phyloP scores from a whole-genome alignment of 345 rosid species.

The Populus euphratica region DNA sequence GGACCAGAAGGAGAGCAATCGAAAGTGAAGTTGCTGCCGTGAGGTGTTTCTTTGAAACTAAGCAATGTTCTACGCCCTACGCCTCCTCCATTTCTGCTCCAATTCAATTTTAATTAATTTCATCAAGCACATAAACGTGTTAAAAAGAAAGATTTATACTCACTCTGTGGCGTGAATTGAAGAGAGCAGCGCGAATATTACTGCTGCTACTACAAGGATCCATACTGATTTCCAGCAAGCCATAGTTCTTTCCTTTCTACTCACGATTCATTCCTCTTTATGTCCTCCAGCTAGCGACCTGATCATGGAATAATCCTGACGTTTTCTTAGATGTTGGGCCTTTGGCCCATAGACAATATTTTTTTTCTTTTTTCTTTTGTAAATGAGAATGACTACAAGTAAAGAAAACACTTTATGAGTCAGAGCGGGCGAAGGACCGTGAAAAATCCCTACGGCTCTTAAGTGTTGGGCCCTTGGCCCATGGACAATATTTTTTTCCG shows the following conservation, averaged over 20 bases:
- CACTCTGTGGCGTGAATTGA: neutral
- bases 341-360: no score
- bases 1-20: conserved; percentile 94
- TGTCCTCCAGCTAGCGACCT: no score
- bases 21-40: conserved; percentile 63
- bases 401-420: no score
- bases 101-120: neutral
- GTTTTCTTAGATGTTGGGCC: no score
- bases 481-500: no score
- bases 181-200: neutral
- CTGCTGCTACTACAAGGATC: neutral
- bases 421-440: no score
- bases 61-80: conserved; percentile 49
- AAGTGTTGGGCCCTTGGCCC: no score
- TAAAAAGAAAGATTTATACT: neutral
- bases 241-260: neutral
- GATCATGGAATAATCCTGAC: no score
- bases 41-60: conserved; percentile 61
- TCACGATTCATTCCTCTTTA: neutral
- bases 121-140: neutral
- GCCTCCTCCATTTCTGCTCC: conserved; percentile 23
- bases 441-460: no score
- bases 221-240: neutral
- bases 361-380: no score
- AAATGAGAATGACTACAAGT: no score